A percentile compares a stretch with the other conserved stretches of the same genome.
Evolutionary conservation across 2,329 filamentous ascomycete species (phyloP).

Genomic region (Basipetospora sp.): DNA sequence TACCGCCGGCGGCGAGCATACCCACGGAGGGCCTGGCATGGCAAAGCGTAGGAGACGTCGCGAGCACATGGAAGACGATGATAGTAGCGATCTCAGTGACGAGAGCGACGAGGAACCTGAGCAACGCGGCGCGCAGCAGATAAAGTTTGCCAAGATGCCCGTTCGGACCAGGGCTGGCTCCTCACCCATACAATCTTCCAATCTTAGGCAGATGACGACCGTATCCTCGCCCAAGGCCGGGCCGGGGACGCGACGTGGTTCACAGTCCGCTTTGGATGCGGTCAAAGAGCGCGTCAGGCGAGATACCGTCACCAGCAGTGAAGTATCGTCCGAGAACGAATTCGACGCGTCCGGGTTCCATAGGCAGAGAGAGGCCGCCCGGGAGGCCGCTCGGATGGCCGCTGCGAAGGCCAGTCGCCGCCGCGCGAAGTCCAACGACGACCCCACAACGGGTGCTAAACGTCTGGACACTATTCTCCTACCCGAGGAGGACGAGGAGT

Average conservation of each 20-base stretch:
- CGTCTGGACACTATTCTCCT: conserved; percentile 36
- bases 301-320: conserved; percentile 69
- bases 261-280: conserved; percentile 55
- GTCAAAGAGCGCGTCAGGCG: conserved; percentile 55
- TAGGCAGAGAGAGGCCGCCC: conserved; percentile 45
- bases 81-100: conserved; percentile 72
- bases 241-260: conserved; percentile 43
- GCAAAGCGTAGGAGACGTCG: conserved; percentile 27
- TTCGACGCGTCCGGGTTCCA: conserved; percentile 53
- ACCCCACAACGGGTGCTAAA: conserved; percentile 24
- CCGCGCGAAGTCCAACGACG: conserved; percentile 25
- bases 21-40: conserved; percentile 31
- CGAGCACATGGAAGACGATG: conserved; percentile 69
- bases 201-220: conserved; percentile 33
- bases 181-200: conserved; percentile 62
- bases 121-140: conserved; percentile 65
- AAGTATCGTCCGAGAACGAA: conserved; percentile 72
- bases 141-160: conserved; percentile 94
- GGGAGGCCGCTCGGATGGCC: conserved; percentile 30
- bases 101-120: conserved; percentile 70
- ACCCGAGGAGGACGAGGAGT: conserved; percentile 44
- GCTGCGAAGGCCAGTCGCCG: conserved; percentile 18
- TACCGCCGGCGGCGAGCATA: conserved; percentile 52
- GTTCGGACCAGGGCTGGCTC: conserved; percentile 73
- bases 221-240: conserved; percentile 31